Conservation (phyloP, 345 rosid genomes). For the Geranium rotundifolium region DNA sequence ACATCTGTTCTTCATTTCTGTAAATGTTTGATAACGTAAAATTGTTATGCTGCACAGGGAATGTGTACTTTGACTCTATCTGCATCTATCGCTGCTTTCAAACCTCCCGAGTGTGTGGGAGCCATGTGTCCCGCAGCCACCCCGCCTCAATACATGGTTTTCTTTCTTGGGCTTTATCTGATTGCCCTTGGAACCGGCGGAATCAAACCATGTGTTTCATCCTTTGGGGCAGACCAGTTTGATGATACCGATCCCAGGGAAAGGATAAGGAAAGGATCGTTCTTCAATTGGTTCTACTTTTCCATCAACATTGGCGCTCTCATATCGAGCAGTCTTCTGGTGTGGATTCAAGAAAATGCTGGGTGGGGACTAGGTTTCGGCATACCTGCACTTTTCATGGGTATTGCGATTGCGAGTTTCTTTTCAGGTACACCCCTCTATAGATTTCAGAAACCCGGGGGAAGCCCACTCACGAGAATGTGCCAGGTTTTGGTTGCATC, state of each 20-base stretch:
- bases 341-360: slow-evolving; percentile 82
- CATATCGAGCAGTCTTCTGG: slow-evolving; percentile 70
- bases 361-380: slow-evolving; percentile 97
- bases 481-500: slow-evolving; percentile 81
- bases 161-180: slow-evolving; percentile 38
- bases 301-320: slow-evolving; percentile 87
- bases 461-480: slow-evolving; percentile 81
- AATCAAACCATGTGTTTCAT: slow-evolving; percentile 41
- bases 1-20: background rate
- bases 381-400: slow-evolving; percentile 89
- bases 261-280: slow-evolving; percentile 17
- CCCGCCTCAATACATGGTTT: slow-evolving; percentile 24
- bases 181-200: slow-evolving; percentile 45
- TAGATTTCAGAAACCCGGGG: slow-evolving; percentile 83
- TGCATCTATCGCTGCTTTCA: slow-evolving; percentile 25
- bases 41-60: slow-evolving; percentile 19
- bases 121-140: slow-evolving; percentile 30
- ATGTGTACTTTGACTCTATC: slow-evolving; percentile 37
- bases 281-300: slow-evolving; percentile 49
- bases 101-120: slow-evolving; percentile 28
- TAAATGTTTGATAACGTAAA: background rate
- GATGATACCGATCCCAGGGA: slow-evolving; percentile 25
- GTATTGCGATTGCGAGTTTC: slow-evolving; percentile 69
- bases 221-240: slow-evolving; percentile 35
- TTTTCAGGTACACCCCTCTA: slow-evolving; percentile 81